Percentiles rank a stretch among this genome's conserved stretches.
phyloP scores from a whole-genome alignment of 495 filamentous ascomycete genomes.

The Tetracladium marchalianum region DNA sequence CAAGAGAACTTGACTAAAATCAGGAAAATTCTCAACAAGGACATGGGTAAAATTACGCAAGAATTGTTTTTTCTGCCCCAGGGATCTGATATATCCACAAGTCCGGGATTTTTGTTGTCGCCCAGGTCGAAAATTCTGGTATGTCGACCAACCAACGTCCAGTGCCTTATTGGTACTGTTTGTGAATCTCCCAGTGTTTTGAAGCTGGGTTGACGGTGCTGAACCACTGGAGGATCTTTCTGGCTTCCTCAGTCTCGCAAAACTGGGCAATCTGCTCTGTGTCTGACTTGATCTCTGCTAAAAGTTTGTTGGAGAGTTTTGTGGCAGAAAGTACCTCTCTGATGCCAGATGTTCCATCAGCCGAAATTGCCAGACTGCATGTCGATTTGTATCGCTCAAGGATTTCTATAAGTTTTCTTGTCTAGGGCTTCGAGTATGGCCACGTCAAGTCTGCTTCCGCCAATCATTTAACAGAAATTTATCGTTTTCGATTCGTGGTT shows the following conservation, averaged over 20 bases:
- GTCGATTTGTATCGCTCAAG: constrained; percentile 23
- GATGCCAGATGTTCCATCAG: constrained; percentile 15
- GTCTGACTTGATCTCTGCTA: no score
- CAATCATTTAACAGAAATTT: not conserved
- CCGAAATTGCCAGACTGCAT: constrained; percentile 22
- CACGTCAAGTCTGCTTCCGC: constrained; percentile 9
- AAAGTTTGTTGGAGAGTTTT: no score
- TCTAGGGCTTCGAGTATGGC: constrained; percentile 17
- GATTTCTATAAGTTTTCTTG: constrained; percentile 20
- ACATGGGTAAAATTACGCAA: constrained; percentile 15
- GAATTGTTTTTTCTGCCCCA: constrained; percentile 32
- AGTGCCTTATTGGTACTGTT: no score
- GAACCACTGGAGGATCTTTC: no score
- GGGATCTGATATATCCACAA: constrained; percentile 33
- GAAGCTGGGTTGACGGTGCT: no score
- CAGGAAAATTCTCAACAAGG: constrained; percentile 13
- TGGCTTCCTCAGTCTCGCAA: no score
- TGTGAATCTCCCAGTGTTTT: no score
- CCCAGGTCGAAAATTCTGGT: constrained; percentile 22
- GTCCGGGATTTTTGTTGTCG: constrained; percentile 9
- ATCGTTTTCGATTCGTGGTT: no score
- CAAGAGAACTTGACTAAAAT: not conserved
- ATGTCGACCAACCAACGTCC: constrained; percentile 22
- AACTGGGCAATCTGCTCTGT: no score
- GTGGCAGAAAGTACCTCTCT: no score